Evolutionary conservation across 2,329 filamentous ascomycete species (phyloP).

Genomic region (Neonectria ditissima): DNA sequence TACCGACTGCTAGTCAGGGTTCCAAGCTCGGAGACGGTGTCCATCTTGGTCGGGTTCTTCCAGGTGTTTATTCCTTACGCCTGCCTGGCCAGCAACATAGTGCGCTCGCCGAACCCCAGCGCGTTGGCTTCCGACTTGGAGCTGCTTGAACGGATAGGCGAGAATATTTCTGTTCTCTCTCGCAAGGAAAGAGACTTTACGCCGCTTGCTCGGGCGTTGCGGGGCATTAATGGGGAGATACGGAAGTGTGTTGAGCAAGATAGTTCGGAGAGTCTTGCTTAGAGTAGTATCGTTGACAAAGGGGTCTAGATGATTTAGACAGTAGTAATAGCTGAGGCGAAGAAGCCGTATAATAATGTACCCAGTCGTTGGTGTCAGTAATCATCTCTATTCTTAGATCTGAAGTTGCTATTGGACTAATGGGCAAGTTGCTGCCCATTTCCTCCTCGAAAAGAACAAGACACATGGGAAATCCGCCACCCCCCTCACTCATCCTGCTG

Average conservation of each 20-base stretch:
- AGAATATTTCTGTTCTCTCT: neutral
- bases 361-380: too few species aligned
- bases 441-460: too few species aligned
- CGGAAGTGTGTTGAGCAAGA: conserved; percentile 11
- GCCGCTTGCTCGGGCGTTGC: conserved; percentile 12
- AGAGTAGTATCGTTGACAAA: too few species aligned
- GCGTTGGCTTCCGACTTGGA: conserved; percentile 3
- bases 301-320: too few species aligned
- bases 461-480: too few species aligned
- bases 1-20: conserved; percentile 7
- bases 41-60: conserved; percentile 18
- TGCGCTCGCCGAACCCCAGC: conserved; percentile 2
- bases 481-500: too few species aligned
- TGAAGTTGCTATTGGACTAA: too few species aligned
- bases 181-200: conserved; percentile 9
- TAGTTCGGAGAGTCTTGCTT: too few species aligned
- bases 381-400: too few species aligned
- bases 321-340: too few species aligned
- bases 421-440: too few species aligned
- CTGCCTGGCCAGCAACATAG: conserved; percentile 16
- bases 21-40: conserved; percentile 12
- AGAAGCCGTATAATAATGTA: too few species aligned
- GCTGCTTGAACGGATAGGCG: conserved; percentile 4
- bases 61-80: conserved; percentile 21
- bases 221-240: conserved; percentile 3